Evolutionary conservation across 345 rosid genomes (phyloP).

Genomic region (Atalantia buxifolia): DNA sequence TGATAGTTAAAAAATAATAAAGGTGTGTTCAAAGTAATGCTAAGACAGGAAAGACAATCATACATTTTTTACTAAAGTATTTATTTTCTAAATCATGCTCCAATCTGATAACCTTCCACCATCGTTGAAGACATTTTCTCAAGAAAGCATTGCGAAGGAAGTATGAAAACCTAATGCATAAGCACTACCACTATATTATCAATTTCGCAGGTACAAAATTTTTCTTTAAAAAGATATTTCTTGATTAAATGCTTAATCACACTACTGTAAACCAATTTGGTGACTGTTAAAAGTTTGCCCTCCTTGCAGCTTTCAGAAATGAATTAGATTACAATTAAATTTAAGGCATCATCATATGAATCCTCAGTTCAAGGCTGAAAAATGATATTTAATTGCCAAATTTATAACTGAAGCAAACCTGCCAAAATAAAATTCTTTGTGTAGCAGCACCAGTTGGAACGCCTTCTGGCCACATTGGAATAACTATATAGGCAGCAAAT

Average conservation of each 20-base stretch:
- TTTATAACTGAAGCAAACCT: constrained; percentile 42
- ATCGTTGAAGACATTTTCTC: neutral
- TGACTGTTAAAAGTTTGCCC: neutral
- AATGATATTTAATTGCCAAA: constrained; percentile 4
- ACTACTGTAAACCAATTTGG: neutral
- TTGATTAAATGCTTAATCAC: neutral
- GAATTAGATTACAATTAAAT: neutral
- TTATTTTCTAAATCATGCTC: neutral
- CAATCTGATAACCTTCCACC: neutral
- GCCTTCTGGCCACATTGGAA: constrained; percentile 99
- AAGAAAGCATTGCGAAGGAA: neutral
- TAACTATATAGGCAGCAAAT: constrained; percentile 84
- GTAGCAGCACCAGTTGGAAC: constrained; percentile 86
- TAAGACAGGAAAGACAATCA: neutral
- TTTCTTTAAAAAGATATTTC: neutral
- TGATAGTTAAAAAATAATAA: neutral
- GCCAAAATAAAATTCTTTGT: constrained; percentile 95
- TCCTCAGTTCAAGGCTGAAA: neutral
- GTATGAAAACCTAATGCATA: neutral
- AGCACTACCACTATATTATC: neutral
- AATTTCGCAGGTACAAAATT: neutral
- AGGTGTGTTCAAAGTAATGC: neutral
- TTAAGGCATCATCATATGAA: neutral
- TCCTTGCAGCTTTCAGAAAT: neutral
- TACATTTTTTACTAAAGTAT: neutral